Conservation (phyloP, 441 rosid genomes). For the Syzygium syzygioides region DNA sequence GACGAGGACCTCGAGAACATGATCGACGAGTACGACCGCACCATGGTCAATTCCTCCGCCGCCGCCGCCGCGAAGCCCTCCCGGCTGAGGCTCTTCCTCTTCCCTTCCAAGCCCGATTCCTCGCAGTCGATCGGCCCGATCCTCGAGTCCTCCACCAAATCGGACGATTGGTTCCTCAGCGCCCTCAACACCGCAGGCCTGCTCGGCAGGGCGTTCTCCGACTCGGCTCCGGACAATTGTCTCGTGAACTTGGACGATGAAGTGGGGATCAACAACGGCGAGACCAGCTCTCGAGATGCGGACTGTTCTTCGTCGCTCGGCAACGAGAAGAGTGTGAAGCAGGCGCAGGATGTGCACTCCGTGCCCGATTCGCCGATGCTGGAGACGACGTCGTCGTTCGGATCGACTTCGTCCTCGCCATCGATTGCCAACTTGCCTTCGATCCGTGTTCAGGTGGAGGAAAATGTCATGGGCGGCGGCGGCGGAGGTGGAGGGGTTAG, state of each 20-base stretch:
- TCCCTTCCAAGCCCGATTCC: conserved; percentile 60
- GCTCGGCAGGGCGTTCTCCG: conserved; percentile 63
- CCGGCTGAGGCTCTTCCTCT: conserved; percentile 69
- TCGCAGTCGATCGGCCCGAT: conserved; percentile 71
- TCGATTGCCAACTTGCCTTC: conserved; percentile 85
- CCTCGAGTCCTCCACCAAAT: conserved; percentile 51
- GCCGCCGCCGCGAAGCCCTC: conserved; percentile 34
- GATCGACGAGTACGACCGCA: conserved; percentile 92
- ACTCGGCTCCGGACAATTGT: conserved; percentile 66
- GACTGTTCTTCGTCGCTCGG: conserved; percentile 24
- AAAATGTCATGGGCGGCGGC: neutral
- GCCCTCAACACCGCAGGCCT: conserved; percentile 65
- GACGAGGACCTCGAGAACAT: conserved; percentile 95
- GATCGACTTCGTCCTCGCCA: conserved; percentile 89
- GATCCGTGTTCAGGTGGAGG: conserved; percentile 73
- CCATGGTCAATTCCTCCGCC: conserved; percentile 20
- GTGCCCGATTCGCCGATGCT: conserved; percentile 96
- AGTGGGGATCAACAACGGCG: conserved; percentile 28
- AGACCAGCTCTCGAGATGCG: conserved; percentile 19
- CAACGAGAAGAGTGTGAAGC: conserved; percentile 38
- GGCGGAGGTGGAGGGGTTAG: conserved; percentile 15
- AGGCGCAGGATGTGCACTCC: conserved; percentile 70
- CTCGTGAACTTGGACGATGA: conserved; percentile 69
- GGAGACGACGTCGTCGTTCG: conserved; percentile 85
- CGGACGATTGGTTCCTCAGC: conserved; percentile 88